Evolutionary conservation across 257 asterid species (phyloP).

Genomic region (Rauvolfia tetraphylla): DNA sequence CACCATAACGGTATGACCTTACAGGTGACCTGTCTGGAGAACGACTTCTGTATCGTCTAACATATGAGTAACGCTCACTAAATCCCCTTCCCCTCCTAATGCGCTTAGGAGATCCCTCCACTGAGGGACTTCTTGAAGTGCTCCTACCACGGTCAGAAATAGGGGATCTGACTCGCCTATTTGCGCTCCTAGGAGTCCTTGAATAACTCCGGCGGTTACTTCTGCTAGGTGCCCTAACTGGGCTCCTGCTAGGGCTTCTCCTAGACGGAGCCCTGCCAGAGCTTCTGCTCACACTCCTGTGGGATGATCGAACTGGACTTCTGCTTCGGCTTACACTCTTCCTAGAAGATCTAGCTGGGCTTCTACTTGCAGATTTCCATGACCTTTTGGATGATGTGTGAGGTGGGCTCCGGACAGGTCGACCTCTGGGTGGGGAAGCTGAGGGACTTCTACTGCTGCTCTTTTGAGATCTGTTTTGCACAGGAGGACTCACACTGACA

Average conservation of each 20-base stretch:
- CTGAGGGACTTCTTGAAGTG: constrained; percentile 85
- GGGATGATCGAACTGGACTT: constrained; percentile 62
- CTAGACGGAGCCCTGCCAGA: constrained; percentile 55
- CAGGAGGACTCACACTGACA: constrained; percentile 54
- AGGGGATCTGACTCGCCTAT: constrained; percentile 74
- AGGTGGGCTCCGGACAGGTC: constrained; percentile 44
- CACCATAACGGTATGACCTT: constrained; percentile 78
- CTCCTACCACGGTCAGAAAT: constrained; percentile 62
- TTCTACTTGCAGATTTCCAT: constrained; percentile 53
- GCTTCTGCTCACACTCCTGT: constrained; percentile 80
- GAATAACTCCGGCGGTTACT: constrained; percentile 58
- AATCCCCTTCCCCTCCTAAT: constrained; percentile 95
- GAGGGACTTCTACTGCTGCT: constrained; percentile 39
- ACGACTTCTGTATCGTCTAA: constrained; percentile 79
- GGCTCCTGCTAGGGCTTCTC: constrained; percentile 9
- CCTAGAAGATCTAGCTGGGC: constrained; percentile 57
- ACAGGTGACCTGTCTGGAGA: constrained; percentile 86
- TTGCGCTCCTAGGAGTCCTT: constrained; percentile 57
- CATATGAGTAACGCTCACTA: constrained; percentile 81
- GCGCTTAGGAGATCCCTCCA: constrained; percentile 85
- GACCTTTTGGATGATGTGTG: constrained; percentile 53
- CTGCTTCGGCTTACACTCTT: constrained; percentile 80
- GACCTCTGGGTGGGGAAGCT: constrained; percentile 43
- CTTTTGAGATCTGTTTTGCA: constrained; percentile 30
- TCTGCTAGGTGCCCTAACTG: constrained; percentile 40